A percentile compares a stretch with the other conserved stretches of the same genome.
Conservation (phyloP, 306 rosid species). For the Fragaria iinumae region DNA sequence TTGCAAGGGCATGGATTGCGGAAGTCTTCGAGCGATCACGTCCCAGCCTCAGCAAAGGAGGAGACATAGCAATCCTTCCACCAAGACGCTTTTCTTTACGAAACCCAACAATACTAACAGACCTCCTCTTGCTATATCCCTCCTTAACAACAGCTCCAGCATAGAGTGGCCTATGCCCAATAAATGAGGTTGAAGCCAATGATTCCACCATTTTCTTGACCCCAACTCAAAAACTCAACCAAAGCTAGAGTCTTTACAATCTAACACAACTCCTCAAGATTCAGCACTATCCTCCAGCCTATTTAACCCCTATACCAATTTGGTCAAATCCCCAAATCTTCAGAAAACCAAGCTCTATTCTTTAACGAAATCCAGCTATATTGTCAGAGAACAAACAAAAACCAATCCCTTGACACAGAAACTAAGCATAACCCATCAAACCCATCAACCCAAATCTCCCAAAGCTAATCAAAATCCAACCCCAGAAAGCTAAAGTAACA, state of each 20-base stretch:
- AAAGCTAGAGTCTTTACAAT: conserved; percentile 21
- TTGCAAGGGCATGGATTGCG: conserved; percentile 59
- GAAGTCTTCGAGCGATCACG: conserved; percentile 28
- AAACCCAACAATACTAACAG: conserved; percentile 33
- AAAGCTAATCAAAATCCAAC: conserved; percentile 19
- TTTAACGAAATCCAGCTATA: conserved; percentile 16
- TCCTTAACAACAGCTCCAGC: conserved; percentile 50
- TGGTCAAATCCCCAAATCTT: background rate
- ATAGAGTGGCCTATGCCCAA: conserved; percentile 61
- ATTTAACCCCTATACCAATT: background rate
- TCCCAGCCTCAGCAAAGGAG: conserved; percentile 42
- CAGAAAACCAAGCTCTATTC: background rate
- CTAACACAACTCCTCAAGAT: conserved; percentile 7
- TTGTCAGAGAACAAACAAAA: conserved; percentile 22
- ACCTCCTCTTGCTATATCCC: conserved; percentile 48
- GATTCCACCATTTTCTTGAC: conserved; percentile 64
- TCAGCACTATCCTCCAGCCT: background rate
- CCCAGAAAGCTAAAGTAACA: background rate
- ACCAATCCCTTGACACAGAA: conserved; percentile 31
- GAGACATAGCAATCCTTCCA: conserved; percentile 44
- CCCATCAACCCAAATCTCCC: conserved; percentile 23
- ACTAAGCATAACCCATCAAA: conserved; percentile 27
- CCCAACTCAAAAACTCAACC: conserved; percentile 11
- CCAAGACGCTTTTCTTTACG: conserved; percentile 43
- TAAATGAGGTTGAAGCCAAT: conserved; percentile 73